Conservation (phyloP, 139 green algal species). For the Chlorella sp. region DNA sequence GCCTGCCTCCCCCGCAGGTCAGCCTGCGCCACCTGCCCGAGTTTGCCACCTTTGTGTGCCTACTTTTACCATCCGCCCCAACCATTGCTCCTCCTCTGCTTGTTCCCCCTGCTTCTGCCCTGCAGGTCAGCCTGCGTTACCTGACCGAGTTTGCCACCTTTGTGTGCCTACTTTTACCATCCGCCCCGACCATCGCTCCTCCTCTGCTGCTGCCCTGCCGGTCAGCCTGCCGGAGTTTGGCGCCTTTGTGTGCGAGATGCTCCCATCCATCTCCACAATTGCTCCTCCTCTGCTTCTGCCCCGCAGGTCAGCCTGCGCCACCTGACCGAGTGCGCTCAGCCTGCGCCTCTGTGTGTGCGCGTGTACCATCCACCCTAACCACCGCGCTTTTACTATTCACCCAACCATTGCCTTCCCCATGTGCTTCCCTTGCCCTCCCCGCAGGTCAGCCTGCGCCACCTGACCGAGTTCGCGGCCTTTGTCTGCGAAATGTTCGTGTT, state of each 20-base stretch:
- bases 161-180: too few species aligned
- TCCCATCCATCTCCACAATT: background rate
- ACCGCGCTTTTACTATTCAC: background rate
- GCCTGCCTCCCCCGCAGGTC: too few species aligned
- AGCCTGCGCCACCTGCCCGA: too few species aligned
- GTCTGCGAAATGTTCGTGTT: constrained; percentile 79
- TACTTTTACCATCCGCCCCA: too few species aligned
- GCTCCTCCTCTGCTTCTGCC: background rate
- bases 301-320: constrained; percentile 51
- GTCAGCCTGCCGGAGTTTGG: too few species aligned
- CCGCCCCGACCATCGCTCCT: too few species aligned
- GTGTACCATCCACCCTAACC: too few species aligned
- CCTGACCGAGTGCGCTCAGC: constrained; percentile 61
- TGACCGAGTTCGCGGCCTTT: constrained; percentile 69
- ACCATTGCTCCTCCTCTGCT: background rate
- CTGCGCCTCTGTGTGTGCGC: background rate
- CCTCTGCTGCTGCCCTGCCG: background rate
- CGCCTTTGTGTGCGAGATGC: too few species aligned
- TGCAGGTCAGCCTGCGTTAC: background rate
- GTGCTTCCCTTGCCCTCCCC: background rate
- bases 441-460: constrained; percentile 54
- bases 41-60: too few species aligned
- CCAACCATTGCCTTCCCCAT: background rate
- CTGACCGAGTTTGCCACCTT: too few species aligned
- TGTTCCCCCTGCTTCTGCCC: background rate